Conservation (phyloP, 2,329 filamentous ascomycete species). For the Lachnum nothofagi region DNA sequence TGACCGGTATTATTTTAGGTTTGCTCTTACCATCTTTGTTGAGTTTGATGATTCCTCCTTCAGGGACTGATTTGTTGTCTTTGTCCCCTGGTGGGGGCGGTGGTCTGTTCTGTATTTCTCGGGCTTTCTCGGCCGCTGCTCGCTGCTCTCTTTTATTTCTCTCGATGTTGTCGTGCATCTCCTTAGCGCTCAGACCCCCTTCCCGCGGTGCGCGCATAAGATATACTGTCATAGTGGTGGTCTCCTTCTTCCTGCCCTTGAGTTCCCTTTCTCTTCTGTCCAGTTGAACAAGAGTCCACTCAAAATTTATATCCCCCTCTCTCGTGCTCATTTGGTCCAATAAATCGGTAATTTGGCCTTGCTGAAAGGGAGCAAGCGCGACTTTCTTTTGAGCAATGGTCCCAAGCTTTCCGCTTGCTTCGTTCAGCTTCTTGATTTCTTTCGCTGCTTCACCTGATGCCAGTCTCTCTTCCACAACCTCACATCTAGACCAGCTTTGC, state of each 20-base stretch:
- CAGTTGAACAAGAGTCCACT: conserved; percentile 30
- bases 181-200: conserved; percentile 18
- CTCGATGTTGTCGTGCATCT: conserved; percentile 21
- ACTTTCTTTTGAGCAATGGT: conserved; percentile 28
- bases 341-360: conserved; percentile 27
- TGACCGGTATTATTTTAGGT: background rate
- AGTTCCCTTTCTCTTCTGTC: conserved; percentile 15
- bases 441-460: conserved; percentile 27
- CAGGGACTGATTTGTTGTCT: no score
- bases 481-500: conserved; percentile 27
- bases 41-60: background rate
- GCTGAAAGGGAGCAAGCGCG: conserved; percentile 23
- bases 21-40: background rate
- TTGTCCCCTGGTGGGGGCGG: background rate
- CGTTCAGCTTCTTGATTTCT: conserved; percentile 26
- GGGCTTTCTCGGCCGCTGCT: background rate
- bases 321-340: conserved; percentile 25
- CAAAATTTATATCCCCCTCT: conserved; percentile 25
- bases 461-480: conserved; percentile 23
- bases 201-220: conserved; percentile 21
- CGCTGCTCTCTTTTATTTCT: conserved; percentile 13
- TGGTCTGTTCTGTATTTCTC: background rate
- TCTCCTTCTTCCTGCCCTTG: conserved; percentile 16
- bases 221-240: conserved; percentile 27
- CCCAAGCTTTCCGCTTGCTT: conserved; percentile 10